Base-by-base conservation (phyloP, 225 moss, liverwort and hornwort species). In the Physcomitrium patens region DNA sequence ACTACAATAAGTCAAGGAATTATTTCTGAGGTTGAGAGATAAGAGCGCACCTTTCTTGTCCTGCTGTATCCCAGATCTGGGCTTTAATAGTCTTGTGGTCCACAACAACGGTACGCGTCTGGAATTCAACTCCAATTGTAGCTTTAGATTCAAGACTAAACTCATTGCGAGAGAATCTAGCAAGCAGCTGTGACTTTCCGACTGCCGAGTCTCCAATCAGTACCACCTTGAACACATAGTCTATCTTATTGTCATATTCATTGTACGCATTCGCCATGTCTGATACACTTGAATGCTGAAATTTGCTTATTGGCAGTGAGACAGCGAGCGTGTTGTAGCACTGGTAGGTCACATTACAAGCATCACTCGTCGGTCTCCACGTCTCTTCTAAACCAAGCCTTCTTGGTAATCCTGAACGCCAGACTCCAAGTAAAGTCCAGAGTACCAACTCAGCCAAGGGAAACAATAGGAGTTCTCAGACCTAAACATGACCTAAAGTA, bases 31-130 rank as follows among this genome's bases (percentile, higher is more conserved):
- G 1, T 0, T 26, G 13, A 9, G 11, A 1, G 18, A 19, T 20
- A n/a, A 11, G 16, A 46, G 64, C 75, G 19, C 80, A 93, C 95
- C 95, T 89, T 85, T 96, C 95, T 89, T 96, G 95, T 69, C 95
- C 95, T 79, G 95, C 95, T 63, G 95, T 96, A 78, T 96, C 95
- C 95, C 95, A 96, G 67, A 96, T 96, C 88, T 96, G 95, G 59
- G 95, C 95, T 80, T 93, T 93, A 72, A 96, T 84, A 46, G 95
- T 96, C 86, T 93, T 96, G 24, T 90, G 81, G 64, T 93, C 90
- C 52, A 96, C 93, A 63, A 91, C 88, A 63, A 96, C 89, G 57
- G 95, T 96, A 28, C 95, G 93, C 10, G 95, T 93, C 82, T 93
- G 95, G 24, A 96, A 96, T 70, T 96, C 95, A 56, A 96, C 95